A percentile compares a stretch with the other conserved stretches of the same genome.
These are phyloP conservation scores for Rhodotorula paludigena DNA, from an alignment of 768 basidiomycete species.

Conservation along the genomic window DNA sequence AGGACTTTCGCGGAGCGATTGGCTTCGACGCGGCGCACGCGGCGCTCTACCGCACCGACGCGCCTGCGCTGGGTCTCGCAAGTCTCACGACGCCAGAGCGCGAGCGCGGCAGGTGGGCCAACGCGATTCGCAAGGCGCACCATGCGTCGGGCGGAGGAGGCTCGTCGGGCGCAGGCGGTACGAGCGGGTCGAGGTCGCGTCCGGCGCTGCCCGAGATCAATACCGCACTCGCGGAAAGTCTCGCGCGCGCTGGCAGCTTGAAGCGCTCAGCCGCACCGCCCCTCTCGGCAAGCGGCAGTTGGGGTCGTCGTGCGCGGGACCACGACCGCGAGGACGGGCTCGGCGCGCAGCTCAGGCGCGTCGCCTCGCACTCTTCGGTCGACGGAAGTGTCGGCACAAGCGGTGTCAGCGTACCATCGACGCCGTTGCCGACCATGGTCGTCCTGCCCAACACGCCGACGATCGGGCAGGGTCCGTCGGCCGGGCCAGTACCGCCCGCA, in stretches of 20 bases:
- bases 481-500: neutral
- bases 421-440: neutral
- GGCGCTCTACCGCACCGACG: conserved; percentile 1
- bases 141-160: neutral
- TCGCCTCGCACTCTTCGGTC: conserved; percentile 26
- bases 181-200: neutral
- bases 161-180: neutral
- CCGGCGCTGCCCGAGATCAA: conserved; percentile 29
- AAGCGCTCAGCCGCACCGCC: neutral
- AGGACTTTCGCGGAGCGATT: conserved; percentile 11
- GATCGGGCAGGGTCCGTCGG: neutral
- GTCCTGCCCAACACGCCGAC: neutral
- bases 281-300: conserved; percentile 10
- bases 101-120: conserved; percentile 20
- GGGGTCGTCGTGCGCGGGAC: neutral
- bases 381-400: neutral
- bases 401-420: neutral
- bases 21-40: conserved; percentile 7
- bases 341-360: conserved; percentile 22
- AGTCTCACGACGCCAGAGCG: neutral
- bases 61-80: neutral
- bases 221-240: conserved; percentile 20
- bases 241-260: neutral
- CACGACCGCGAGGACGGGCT: neutral
- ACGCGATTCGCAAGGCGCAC: conserved; percentile 22